Conservation (phyloP, 257 asterid genomes). For the Penstemon newberryi region DNA sequence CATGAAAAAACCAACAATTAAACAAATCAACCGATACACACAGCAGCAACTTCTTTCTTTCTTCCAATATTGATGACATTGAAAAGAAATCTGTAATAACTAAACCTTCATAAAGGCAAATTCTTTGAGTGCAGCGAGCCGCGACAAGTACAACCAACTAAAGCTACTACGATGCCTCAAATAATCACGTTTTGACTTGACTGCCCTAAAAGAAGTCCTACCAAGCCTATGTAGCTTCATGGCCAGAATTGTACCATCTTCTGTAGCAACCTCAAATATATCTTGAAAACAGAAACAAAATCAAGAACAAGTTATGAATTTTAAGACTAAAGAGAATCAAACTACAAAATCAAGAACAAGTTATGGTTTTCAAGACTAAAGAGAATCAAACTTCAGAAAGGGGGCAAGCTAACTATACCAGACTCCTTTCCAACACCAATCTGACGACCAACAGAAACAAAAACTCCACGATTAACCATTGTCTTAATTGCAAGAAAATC, state of each 20-base stretch:
- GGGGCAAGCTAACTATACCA: constrained; percentile 47
- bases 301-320: not conserved
- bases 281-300: constrained; percentile 43
- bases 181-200: constrained; percentile 95
- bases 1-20: constrained; percentile 21
- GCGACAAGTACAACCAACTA: constrained; percentile 91
- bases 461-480: constrained; percentile 91
- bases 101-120: constrained; percentile 96
- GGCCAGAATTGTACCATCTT: constrained; percentile 92
- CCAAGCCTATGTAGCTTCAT: constrained; percentile 99
- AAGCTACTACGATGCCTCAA: constrained; percentile 93
- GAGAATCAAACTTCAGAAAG: constrained; percentile 13
- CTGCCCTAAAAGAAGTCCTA: constrained; percentile 92
- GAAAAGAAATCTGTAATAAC: not conserved
- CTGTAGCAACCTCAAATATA: constrained; percentile 93
- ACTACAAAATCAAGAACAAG: not conserved
- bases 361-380: too few relatives aligned
- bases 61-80: constrained; percentile 11
- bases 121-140: constrained; percentile 98
- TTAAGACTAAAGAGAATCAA: constrained; percentile 14
- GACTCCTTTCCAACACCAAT: constrained; percentile 98
- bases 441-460: constrained; percentile 90
- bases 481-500: constrained; percentile 96
- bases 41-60: constrained; percentile 33
- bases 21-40: constrained; percentile 35